These are phyloP conservation scores for Pestalotiopsis sp. DNA, from an alignment of 2,329 filamentous ascomycete genomes.

Conservation along the genomic window DNA sequence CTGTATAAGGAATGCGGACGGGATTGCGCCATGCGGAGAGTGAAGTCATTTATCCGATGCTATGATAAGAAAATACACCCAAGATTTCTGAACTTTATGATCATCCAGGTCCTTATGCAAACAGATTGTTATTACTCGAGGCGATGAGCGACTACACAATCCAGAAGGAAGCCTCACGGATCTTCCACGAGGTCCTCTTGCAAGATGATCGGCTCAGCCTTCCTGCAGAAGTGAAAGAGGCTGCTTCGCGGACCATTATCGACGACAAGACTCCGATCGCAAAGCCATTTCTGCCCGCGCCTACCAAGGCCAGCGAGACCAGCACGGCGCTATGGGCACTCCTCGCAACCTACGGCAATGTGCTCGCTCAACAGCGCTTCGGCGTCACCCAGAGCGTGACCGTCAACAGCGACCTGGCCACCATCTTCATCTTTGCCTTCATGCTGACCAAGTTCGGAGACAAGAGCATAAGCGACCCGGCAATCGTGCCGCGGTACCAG, in stretches of 20 bases:
- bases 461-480: conserved; percentile 19
- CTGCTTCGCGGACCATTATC: conserved; percentile 25
- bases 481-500: conserved; percentile 20
- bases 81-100: not conserved
- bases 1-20: conserved; percentile 5
- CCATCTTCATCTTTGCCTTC: conserved; percentile 30
- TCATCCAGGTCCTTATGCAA: not conserved
- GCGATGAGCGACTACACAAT: conserved; percentile 22
- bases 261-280: conserved; percentile 21
- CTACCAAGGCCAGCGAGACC: conserved; percentile 29
- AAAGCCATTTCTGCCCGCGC: conserved; percentile 27
- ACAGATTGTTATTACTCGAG: not conserved
- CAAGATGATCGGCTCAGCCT: conserved; percentile 25
- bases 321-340: conserved; percentile 31
- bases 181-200: conserved; percentile 25
- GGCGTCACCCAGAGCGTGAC: conserved; percentile 21
- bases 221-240: conserved; percentile 21
- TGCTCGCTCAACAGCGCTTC: conserved; percentile 23
- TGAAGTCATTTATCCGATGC: not conserved
- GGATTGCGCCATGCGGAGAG: not conserved
- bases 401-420: conserved; percentile 29
- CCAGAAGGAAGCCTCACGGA: conserved; percentile 29
- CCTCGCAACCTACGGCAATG: conserved; percentile 28
- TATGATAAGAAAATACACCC: not conserved
- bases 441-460: conserved; percentile 24